Base-by-base conservation (phyloP, 768 basidiomycete genomes). In the Wakefieldia striispora region DNA sequence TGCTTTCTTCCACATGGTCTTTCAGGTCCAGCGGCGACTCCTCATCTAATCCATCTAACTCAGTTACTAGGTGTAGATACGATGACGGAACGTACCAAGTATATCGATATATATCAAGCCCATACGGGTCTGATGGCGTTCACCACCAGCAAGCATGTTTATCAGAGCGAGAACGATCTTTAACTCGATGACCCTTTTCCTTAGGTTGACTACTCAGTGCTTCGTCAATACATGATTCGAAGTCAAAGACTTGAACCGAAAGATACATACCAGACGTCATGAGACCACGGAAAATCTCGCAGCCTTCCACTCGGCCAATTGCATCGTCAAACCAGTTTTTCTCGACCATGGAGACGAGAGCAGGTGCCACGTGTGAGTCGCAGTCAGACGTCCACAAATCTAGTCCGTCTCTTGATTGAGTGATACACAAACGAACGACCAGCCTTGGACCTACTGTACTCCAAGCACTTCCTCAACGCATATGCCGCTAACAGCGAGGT, bases 261-360 rank as follows among this genome's bases (percentile, higher is more conserved):
- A 23, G 2, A 10, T 42, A 29, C 29, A 29, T 39, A 55, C 54
- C 50, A 8, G 23, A 38, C 3, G 9, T n/a, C 43, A 53, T 39
- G 11, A 55, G 51, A 7, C 11, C 20, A 9, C 21, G 2, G 13
- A 55, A 45, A 31, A 55, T 47, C 12, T 41, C 7, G 12, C 16
- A 34, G 2, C 54, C 54, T 42, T 53, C 51, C 3, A 55, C 40
- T 23, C 33, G 46, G 12, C 54, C 54, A 1, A 55, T 11, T 16
- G 51, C 50, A n/a, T 53, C 50, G 7, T 55, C 50, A 38, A 55
- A 53, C 46, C 54, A 55, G 39, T 46, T 34, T 19, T 55, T 55
- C n/a, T 53, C 23, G n/a, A 55, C 3, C 54, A 55, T 49, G 14
- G 10, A 3, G 14, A 45, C 4, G 29, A 49, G n/a, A 6, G 14